Conservation (phyloP, 2,329 filamentous ascomycete genomes). For the Aspergillus ruber region DNA sequence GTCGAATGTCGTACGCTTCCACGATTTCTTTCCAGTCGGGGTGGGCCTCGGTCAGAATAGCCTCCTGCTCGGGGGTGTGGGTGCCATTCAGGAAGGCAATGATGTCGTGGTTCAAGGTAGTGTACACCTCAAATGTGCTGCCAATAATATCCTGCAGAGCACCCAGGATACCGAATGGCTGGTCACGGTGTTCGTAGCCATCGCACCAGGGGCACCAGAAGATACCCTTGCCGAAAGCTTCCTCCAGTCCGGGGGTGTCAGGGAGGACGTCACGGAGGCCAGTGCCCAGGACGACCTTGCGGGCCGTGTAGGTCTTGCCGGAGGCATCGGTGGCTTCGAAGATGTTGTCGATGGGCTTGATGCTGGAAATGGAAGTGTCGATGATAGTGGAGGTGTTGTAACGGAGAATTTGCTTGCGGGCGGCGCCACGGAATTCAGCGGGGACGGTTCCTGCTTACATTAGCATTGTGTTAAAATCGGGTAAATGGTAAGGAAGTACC, state of each 20-base stretch:
- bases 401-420: slow-evolving; percentile 47
- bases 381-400: slow-evolving; percentile 47
- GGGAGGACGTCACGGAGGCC: slow-evolving; percentile 53
- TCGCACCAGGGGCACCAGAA: slow-evolving; percentile 63
- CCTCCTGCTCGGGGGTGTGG: slow-evolving; percentile 42
- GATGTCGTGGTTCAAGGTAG: slow-evolving; percentile 51
- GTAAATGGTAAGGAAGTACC: slow-evolving; percentile 33
- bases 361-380: slow-evolving; percentile 47
- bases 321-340: slow-evolving; percentile 41
- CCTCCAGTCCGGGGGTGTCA: slow-evolving; percentile 47
- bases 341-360: slow-evolving; percentile 23
- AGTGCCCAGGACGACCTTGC: slow-evolving; percentile 53
- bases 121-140: slow-evolving; percentile 48
- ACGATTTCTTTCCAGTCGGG: slow-evolving; percentile 48
- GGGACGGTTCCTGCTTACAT: slow-evolving; percentile 45
- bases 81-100: slow-evolving; percentile 57
- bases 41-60: slow-evolving; percentile 32
- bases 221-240: slow-evolving; percentile 55
- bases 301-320: slow-evolving; percentile 38
- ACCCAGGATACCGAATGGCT: slow-evolving; percentile 50
- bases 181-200: slow-evolving; percentile 56
- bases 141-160: slow-evolving; percentile 40
- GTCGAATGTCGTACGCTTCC: slow-evolving; percentile 42
- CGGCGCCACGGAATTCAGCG: slow-evolving; percentile 49
- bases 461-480: not conserved